phyloP scores from a whole-genome alignment of 2,329 filamentous ascomycete genomes.

The Diplodia mutila region DNA sequence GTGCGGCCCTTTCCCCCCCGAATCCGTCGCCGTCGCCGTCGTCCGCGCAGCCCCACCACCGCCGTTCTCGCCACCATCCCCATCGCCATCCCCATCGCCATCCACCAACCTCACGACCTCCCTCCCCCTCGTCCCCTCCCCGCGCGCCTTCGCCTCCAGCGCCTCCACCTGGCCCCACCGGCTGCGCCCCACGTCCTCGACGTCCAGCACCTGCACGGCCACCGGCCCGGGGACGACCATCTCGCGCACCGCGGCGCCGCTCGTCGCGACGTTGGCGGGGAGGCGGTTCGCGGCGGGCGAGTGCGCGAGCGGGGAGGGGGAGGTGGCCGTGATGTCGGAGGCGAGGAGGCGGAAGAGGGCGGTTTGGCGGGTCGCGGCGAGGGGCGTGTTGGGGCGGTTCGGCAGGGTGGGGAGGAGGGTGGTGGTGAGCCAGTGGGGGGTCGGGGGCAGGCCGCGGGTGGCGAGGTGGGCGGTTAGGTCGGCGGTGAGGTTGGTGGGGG shows the following conservation, averaged over 20 bases:
- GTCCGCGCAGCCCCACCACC: conserved; percentile 24
- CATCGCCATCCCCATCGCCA: conserved; percentile 33
- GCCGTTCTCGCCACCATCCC: conserved; percentile 27
- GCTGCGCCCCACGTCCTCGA: conserved; percentile 79
- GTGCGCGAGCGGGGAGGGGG: conserved; percentile 57
- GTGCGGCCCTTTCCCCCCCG: conserved; percentile 81
- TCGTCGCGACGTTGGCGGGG: conserved; percentile 63
- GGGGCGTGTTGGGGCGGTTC: conserved; percentile 57
- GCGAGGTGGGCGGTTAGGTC: conserved; percentile 58
- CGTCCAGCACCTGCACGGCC: conserved; percentile 79
- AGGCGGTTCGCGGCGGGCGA: conserved; percentile 43
- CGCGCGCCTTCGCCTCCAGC: conserved; percentile 72
- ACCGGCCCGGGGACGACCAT: conserved; percentile 63
- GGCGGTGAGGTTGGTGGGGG: conserved; percentile 22
- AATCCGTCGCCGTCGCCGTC: conserved; percentile 19
- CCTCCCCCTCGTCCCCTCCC: conserved; percentile 73
- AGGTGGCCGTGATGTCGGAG: conserved; percentile 76
- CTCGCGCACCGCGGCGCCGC: conserved; percentile 56
- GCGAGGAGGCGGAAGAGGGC: conserved; percentile 79
- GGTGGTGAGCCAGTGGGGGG: conserved; percentile 64
- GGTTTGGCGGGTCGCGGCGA: conserved; percentile 75
- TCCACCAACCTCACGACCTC: conserved; percentile 76
- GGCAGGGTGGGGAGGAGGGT: conserved; percentile 59
- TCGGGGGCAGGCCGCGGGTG: conserved; percentile 58
- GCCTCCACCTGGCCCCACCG: conserved; percentile 87